Evolutionary conservation across 2,329 filamentous ascomycete genomes (phyloP).

Genomic region (Colletotrichum sp.): DNA sequence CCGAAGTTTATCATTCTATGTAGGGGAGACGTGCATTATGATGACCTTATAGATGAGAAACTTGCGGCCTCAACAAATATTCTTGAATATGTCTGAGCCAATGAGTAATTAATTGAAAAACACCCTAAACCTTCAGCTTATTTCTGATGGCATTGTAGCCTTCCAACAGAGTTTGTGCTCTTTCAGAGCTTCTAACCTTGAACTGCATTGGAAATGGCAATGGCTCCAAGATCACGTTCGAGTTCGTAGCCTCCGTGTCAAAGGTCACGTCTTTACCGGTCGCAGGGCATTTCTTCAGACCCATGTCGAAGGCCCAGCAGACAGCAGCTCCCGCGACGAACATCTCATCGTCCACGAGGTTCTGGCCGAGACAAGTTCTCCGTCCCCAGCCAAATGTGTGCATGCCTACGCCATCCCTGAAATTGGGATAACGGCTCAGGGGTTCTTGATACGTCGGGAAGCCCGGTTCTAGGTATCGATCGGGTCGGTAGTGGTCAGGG

Average conservation of each 20-base stretch:
- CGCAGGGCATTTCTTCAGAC: constrained; percentile 41
- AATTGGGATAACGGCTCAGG: constrained; percentile 65
- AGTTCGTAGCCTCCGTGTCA: constrained; percentile 55
- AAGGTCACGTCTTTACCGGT: constrained; percentile 49
- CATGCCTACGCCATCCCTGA: constrained; percentile 63
- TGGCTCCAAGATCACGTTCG: constrained; percentile 59
- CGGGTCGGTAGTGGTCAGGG: constrained; percentile 66
- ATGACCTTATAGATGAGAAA: background rate
- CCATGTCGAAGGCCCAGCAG: constrained; percentile 55
- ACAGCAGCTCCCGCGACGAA: constrained; percentile 53
- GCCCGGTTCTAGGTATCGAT: constrained; percentile 65
- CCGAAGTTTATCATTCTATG: background rate
- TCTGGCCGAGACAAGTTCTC: constrained; percentile 66
- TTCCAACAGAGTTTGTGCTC: constrained; percentile 40
- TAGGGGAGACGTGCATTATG: background rate
- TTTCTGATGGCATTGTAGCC: constrained; percentile 38
- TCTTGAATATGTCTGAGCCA: background rate
- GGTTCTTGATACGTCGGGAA: constrained; percentile 72
- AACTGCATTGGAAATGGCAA: constrained; percentile 51
- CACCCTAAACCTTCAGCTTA: constrained; percentile 31
- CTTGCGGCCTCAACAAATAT: background rate
- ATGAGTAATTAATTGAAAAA: background rate
- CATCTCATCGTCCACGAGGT: constrained; percentile 66
- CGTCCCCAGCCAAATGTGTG: constrained; percentile 71
- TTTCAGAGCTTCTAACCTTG: constrained; percentile 43